Percentiles rank a stretch among this genome's conserved stretches.
phyloP scores from a whole-genome alignment of 2,329 filamentous ascomycete species.

The Raffaelea arxii region DNA sequence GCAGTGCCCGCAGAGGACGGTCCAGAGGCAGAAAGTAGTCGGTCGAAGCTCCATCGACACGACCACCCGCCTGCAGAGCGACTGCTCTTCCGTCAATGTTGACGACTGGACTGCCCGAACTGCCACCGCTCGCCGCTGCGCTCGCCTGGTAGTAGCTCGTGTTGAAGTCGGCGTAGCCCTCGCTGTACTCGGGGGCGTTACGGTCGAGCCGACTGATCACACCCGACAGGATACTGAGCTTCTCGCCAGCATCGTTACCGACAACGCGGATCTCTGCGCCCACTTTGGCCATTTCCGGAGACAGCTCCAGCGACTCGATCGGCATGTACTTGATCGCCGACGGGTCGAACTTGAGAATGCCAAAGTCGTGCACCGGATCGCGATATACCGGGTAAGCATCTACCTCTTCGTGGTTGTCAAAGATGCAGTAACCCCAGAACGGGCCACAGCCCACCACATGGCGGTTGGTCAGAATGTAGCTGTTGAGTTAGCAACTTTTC shows the following conservation, averaged over 20 bases:
- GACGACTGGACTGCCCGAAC: slow-evolving; percentile 96
- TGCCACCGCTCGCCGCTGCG: slow-evolving; percentile 90
- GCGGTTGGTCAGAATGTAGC: slow-evolving; percentile 76
- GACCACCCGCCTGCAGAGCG: slow-evolving; percentile 85
- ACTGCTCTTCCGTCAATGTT: slow-evolving; percentile 90
- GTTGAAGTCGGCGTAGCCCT: slow-evolving; percentile 97
- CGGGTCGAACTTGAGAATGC: slow-evolving; percentile 91
- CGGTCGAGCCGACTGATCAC: slow-evolving; percentile 93
- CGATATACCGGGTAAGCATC: slow-evolving; percentile 96
- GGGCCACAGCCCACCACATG: slow-evolving; percentile 93
- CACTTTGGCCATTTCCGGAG: slow-evolving; percentile 81
- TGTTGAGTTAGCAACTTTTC: slow-evolving; percentile 16
- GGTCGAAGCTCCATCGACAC: slow-evolving; percentile 89
- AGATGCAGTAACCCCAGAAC: slow-evolving; percentile 97
- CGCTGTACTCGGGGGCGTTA: slow-evolving; percentile 95
- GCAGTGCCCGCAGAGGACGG: slow-evolving; percentile 74
- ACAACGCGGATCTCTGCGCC: slow-evolving; percentile 94
- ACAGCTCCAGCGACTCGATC: slow-evolving; percentile 66
- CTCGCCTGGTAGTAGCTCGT: slow-evolving; percentile 96
- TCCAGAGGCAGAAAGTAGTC: slow-evolving; percentile 96
- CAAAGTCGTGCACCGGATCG: slow-evolving; percentile 97
- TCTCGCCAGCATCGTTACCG: slow-evolving; percentile 96
- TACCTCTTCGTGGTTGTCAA: slow-evolving; percentile 96
- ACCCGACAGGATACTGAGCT: slow-evolving; percentile 93
- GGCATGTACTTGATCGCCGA: slow-evolving; percentile 97